Evolutionary conservation across 495 filamentous ascomycete genomes (phyloP), one percentile per base, ranked within the genome.

Genomic region (Lasiosphaeria hispida): DNA sequence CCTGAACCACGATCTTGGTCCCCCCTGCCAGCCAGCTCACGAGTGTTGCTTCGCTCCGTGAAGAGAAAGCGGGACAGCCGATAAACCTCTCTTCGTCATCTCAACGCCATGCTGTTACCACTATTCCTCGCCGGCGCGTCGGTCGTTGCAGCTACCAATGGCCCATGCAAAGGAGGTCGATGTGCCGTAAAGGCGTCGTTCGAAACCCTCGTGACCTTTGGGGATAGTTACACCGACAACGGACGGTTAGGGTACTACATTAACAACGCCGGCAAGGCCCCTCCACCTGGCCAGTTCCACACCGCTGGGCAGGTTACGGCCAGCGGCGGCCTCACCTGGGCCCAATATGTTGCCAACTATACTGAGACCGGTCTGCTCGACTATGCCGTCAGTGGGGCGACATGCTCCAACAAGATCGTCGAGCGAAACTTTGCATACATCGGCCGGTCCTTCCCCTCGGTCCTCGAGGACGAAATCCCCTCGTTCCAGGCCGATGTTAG

Each of bases 221-320:
- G 87, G 34, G 87, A 90, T 69, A 89, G 87, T 72, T 91, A 86
- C 65, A 88, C 86, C 0, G 88, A 91, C 67, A 87, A 91, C 60
- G 79, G 77, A 6, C 82, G 88, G 2, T 63, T 88, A 15, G 58
- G 63, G 1, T 88, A 88, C 61, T 85, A 90, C 63, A 68, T 75
- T 61, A 69, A 56, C 50, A 71, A 88, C 60, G 78, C 83, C 62
- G 82, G 83, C 14, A 63, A 69, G 2, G 75, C 82, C 0, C 88
- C 88, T 7, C 86, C 87, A 8, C 69, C 80, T 4, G 88, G 89
- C 23, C 76, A 64, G 48, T 52, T 73, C 18, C 72, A 79, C 34
- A 69, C 66, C 33, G 65, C 73, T 65, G 67, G 67, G 55, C 79
- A 73, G 55, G 59, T 43, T 2, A 84, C 87, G 3, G 67, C 83